Percentiles rank a stretch among this genome's conserved stretches.
phyloP scores from a whole-genome alignment of 2,329 filamentous ascomycete genomes.

The Scytalidium sp. region DNA sequence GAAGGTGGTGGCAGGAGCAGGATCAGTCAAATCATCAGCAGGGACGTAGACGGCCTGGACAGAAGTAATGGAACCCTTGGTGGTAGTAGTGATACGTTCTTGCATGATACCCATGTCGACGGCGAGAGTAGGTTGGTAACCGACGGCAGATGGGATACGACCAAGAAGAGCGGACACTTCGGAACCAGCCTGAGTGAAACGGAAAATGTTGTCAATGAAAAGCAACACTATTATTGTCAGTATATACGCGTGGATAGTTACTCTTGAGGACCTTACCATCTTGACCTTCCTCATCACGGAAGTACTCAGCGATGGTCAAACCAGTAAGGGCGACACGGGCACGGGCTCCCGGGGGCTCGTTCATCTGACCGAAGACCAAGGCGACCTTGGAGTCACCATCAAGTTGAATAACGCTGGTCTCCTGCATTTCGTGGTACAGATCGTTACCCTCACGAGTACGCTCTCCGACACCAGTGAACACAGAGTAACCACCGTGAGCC shows the following conservation, averaged over 20 bases:
- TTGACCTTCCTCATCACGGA: slow-evolving; percentile 74
- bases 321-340: slow-evolving; percentile 99
- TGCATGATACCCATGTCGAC: slow-evolving; percentile 99
- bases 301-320: slow-evolving; percentile 75
- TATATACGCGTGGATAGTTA: background rate
- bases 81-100: slow-evolving; percentile 99
- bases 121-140: slow-evolving; percentile 98
- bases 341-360: slow-evolving; percentile 99
- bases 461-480: slow-evolving; percentile 99
- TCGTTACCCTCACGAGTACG: slow-evolving; percentile 99
- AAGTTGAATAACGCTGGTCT: slow-evolving; percentile 98
- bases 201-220: slow-evolving; percentile 99
- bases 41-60: slow-evolving; percentile 99
- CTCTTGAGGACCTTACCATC: slow-evolving; percentile 59
- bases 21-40: slow-evolving; percentile 99
- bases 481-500: slow-evolving; percentile 99
- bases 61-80: slow-evolving; percentile 99
- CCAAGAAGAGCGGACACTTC: slow-evolving; percentile 99
- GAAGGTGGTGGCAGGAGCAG: slow-evolving; percentile 98
- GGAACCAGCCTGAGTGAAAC: slow-evolving; percentile 99
- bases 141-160: slow-evolving; percentile 99
- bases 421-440: slow-evolving; percentile 99
- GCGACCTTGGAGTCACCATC: slow-evolving; percentile 99
- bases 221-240: slow-evolving; percentile 68
- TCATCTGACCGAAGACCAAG: slow-evolving; percentile 99